Conservation (phyloP, 129 eudicot genomes). For the Ambrosia trifida region DNA sequence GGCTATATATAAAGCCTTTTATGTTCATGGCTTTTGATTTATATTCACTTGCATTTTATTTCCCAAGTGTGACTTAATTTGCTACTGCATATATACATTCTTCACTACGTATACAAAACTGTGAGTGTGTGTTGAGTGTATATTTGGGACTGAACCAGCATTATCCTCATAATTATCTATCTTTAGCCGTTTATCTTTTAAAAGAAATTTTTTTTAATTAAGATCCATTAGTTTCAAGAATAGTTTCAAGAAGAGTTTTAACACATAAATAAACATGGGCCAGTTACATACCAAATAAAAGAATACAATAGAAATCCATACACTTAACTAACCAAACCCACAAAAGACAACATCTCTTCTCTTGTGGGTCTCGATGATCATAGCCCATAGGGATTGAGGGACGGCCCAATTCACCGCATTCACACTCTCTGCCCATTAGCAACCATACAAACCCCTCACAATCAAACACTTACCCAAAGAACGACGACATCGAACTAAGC, state of each 20-base stretch:
- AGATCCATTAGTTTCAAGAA: background rate
- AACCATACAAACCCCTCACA: background rate
- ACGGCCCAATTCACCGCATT: slow-evolving; percentile 16
- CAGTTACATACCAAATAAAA: background rate
- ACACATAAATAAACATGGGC: background rate
- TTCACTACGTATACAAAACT: no score
- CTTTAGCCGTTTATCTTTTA: no score
- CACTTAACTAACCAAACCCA: slow-evolving; percentile 6
- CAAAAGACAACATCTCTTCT: slow-evolving; percentile 6
- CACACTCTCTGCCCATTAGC: slow-evolving; percentile 25
- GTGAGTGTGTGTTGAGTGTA: no score
- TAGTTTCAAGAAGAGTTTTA: background rate
- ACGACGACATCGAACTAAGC: slow-evolving; percentile 21
- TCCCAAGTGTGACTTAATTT: no score
- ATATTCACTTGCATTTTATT: no score
- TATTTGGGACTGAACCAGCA: no score
- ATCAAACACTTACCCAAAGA: slow-evolving; percentile 8
- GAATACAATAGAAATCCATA: slow-evolving; percentile 7
- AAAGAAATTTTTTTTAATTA: background rate
- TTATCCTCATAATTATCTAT: no score
- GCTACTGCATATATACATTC: no score
- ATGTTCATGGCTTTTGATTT: no score
- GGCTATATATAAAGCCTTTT: no score
- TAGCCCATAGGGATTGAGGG: slow-evolving; percentile 25
- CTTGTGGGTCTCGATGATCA: background rate